Conservation (phyloP, 169 alveolate species). For the Neospora caninum region DNA sequence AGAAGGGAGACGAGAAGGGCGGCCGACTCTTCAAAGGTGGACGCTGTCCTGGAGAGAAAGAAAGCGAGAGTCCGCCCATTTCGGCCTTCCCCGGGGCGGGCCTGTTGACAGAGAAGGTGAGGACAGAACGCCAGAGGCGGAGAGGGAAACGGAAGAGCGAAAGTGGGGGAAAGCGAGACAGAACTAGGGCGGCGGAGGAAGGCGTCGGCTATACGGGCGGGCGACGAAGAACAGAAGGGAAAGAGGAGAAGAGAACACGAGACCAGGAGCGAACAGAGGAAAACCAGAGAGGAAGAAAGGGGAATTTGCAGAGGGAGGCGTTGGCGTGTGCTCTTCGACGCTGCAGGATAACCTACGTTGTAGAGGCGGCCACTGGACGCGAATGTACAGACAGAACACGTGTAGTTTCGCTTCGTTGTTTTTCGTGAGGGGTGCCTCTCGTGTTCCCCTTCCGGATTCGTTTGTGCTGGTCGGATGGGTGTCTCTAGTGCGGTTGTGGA, state of each 20-base stretch:
- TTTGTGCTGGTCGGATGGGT: too few species aligned
- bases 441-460: too few species aligned
- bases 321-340: not conserved
- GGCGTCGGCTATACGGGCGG: not conserved
- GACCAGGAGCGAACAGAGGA: not conserved
- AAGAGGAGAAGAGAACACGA: not conserved
- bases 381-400: not conserved
- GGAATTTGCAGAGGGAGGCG: not conserved
- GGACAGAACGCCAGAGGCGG: not conserved
- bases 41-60: not conserved
- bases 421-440: too few species aligned
- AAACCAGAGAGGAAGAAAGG: not conserved
- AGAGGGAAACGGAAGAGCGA: not conserved
- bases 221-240: not conserved
- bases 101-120: slow-evolving; percentile 33
- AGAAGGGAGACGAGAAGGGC: not conserved
- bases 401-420: not conserved
- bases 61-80: slow-evolving; percentile 27
- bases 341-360: not conserved
- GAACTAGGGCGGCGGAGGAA: not conserved
- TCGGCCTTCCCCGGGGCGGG: slow-evolving; percentile 52
- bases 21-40: not conserved
- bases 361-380: not conserved
- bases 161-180: not conserved
- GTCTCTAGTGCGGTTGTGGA: too few species aligned